phyloP scores from a whole-genome alignment of 352 stramenopile genomes.

The Phytopythium ostracodes region DNA sequence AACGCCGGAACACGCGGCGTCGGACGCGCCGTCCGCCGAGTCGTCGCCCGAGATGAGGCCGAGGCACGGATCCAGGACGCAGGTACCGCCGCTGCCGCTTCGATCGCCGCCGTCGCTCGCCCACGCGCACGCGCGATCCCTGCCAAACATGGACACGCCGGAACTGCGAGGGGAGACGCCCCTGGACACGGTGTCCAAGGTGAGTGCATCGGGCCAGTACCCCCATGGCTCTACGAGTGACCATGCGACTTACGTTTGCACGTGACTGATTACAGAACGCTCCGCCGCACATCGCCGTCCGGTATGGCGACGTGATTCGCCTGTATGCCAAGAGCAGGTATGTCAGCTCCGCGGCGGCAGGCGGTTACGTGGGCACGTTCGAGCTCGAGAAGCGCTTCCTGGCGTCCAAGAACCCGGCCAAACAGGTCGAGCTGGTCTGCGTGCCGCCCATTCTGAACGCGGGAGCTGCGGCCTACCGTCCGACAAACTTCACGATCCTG shows the following conservation, averaged over 20 bases:
- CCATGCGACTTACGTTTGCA: background rate
- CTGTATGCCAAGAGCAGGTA: conserved; percentile 69
- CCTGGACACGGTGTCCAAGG: conserved; percentile 31
- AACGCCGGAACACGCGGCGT: background rate
- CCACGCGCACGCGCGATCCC: background rate
- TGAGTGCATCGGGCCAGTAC: background rate
- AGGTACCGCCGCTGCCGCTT: background rate
- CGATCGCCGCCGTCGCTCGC: background rate
- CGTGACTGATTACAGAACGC: conserved; percentile 17
- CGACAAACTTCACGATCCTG: conserved; percentile 62
- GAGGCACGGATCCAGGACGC: background rate
- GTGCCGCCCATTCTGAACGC: conserved; percentile 46
- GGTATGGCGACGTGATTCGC: conserved; percentile 66
- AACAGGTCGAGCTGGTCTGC: conserved; percentile 63
- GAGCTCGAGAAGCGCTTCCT: conserved; percentile 60
- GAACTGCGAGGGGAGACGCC: conserved; percentile 11
- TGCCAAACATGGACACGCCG: background rate
- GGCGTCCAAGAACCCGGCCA: conserved; percentile 51
- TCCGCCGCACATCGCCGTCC: conserved; percentile 58
- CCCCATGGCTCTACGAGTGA: background rate
- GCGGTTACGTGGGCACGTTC: conserved; percentile 74
- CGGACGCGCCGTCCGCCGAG: background rate
- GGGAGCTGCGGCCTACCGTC: conserved; percentile 33
- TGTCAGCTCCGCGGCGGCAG: conserved; percentile 11
- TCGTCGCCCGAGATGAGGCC: conserved; percentile 11